Percentiles rank a stretch among this genome's conserved stretches.
Evolutionary conservation across 192 early-diverging fungal genomes (phyloP).

Genomic region (Backusella westeae): DNA sequence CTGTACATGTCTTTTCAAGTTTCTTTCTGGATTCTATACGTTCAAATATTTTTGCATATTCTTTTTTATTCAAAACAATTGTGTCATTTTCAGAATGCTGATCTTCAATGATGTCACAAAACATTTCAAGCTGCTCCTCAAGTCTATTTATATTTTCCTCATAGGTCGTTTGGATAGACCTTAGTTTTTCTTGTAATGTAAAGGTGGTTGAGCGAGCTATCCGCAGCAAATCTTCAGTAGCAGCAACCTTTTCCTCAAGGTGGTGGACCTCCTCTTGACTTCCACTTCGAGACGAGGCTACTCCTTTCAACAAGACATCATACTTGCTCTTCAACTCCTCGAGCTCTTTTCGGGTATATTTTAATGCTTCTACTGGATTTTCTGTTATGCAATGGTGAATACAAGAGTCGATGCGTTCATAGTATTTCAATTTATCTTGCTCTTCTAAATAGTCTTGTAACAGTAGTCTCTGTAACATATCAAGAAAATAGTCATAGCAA

Average conservation of each 20-base stretch:
- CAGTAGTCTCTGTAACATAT: constrained; percentile 69
- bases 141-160: constrained; percentile 53
- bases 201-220: constrained; percentile 73
- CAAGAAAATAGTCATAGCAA: constrained; percentile 69
- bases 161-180: constrained; percentile 63
- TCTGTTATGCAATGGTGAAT: constrained; percentile 65
- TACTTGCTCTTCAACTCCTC: constrained; percentile 60
- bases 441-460: constrained; percentile 64
- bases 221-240: constrained; percentile 51
- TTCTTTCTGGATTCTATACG: constrained; percentile 27
- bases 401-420: constrained; percentile 72
- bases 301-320: constrained; percentile 45
- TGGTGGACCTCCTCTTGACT: constrained; percentile 40
- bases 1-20: constrained; percentile 9
- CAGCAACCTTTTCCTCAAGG: constrained; percentile 46
- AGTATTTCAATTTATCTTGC: constrained; percentile 61
- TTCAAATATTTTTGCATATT: constrained; percentile 23
- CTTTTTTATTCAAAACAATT: not conserved
- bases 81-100: constrained; percentile 41
- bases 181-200: constrained; percentile 69
- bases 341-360: constrained; percentile 38
- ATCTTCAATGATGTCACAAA: constrained; percentile 17
- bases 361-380: not conserved
- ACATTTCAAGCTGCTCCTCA: constrained; percentile 10
- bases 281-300: not conserved